Percentiles rank a stretch among this genome's conserved stretches.
Evolutionary conservation across 306 rosid species (phyloP).

Genomic region (Gynostemma pentaphyllum): DNA sequence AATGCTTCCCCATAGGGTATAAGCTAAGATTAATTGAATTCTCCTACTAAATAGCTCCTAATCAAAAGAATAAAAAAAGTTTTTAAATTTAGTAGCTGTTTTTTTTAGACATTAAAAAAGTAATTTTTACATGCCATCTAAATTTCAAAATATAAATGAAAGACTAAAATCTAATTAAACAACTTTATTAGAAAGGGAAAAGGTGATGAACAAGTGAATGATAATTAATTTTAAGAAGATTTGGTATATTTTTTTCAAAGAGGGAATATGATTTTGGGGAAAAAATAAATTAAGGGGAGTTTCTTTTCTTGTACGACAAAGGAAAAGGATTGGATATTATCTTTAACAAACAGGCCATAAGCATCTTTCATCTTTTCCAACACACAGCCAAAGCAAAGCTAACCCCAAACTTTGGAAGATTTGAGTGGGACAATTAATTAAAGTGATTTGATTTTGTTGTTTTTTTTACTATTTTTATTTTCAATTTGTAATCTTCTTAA

Average conservation of each 20-base stretch:
- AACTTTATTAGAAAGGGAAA: neutral
- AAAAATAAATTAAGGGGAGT: too few relatives aligned
- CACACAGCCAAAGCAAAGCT: conserved; percentile 2
- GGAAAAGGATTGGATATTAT: conserved; percentile 40
- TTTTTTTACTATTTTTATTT: too few relatives aligned
- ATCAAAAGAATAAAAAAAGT: too few relatives aligned
- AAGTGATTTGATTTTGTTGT: neutral
- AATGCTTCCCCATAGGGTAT: too few relatives aligned
- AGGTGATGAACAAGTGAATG: neutral
- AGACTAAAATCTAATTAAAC: neutral
- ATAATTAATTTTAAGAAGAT: conserved; percentile 1
- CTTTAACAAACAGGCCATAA: conserved; percentile 49
- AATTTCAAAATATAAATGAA: too few relatives aligned
- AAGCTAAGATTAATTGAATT: too few relatives aligned
- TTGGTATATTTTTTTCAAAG: neutral
- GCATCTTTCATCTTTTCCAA: conserved; percentile 33
- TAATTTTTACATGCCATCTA: too few relatives aligned
- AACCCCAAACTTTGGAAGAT: conserved; percentile 6
- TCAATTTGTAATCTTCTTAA: neutral
- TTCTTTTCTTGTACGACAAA: neutral
- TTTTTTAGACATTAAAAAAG: too few relatives aligned
- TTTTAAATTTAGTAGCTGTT: too few relatives aligned
- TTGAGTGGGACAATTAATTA: conserved; percentile 18
- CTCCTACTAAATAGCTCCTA: too few relatives aligned
- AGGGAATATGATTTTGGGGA: neutral